Percentiles rank a stretch among this genome's conserved stretches.
Conservation (phyloP, 768 basidiomycete species). For the Hygrophoropsis aurantiaca region DNA sequence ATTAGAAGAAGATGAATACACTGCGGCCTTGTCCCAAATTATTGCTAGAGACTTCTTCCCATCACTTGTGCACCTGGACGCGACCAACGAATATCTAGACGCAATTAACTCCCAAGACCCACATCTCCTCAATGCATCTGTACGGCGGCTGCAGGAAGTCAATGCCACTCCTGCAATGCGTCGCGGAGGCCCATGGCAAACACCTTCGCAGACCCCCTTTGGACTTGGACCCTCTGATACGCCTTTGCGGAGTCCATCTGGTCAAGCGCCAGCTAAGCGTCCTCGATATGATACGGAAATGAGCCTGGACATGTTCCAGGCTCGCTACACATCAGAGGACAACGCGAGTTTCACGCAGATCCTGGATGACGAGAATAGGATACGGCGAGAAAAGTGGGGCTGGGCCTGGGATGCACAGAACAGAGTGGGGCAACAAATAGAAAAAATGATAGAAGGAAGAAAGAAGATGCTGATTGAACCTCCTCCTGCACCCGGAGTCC, state of each 20-base stretch:
- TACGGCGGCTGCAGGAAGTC: constrained; percentile 68
- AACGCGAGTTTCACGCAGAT: constrained; percentile 96
- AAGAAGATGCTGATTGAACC: constrained; percentile 75
- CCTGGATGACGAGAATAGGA: constrained; percentile 83
- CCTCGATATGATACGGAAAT: constrained; percentile 58
- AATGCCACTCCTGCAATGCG: constrained; percentile 49
- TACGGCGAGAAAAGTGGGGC: constrained; percentile 73
- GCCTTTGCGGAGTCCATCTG: constrained; percentile 49
- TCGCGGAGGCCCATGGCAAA: constrained; percentile 33
- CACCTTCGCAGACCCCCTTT: constrained; percentile 69
- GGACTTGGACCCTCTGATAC: constrained; percentile 62
- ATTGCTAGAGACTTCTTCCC: constrained; percentile 99
- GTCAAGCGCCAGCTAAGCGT: constrained; percentile 53
- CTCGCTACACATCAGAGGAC: constrained; percentile 93
- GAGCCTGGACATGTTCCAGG: constrained; percentile 85
- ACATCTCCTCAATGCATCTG: constrained; percentile 71
- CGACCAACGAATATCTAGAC: constrained; percentile 83
- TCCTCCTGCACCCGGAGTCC: constrained; percentile 58
- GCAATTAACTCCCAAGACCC: constrained; percentile 78
- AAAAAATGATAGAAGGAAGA: constrained; percentile 64
- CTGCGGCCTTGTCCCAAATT: constrained; percentile 83
- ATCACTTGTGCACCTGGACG: constrained; percentile 84
- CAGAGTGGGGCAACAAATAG: constrained; percentile 67
- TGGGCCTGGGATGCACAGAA: constrained; percentile 97
- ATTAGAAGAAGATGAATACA: constrained; percentile 94